phyloP scores from a whole-genome alignment of 2,329 filamentous ascomycete genomes.

The Epicoccum nigrum region DNA sequence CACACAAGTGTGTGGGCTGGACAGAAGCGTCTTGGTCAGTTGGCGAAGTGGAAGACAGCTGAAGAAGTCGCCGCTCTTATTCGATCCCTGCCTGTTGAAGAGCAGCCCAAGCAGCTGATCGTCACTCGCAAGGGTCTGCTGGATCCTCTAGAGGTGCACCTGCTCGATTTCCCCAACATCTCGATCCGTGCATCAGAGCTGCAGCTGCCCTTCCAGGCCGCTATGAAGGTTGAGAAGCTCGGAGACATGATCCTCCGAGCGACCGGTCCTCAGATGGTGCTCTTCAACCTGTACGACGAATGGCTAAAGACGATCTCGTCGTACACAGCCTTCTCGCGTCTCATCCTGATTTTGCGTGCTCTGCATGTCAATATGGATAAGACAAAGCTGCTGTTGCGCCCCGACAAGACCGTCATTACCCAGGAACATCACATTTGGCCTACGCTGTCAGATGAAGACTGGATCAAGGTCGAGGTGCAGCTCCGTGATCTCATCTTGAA shows the following conservation, averaged over 20 bases:
- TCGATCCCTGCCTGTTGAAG: constrained; percentile 91
- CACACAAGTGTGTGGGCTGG: constrained; percentile 99
- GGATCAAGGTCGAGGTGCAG: constrained; percentile 99
- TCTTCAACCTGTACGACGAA: constrained; percentile 98
- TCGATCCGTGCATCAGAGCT: constrained; percentile 97
- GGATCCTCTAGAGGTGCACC: constrained; percentile 94
- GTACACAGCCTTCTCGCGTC: constrained; percentile 95
- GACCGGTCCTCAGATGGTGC: constrained; percentile 99
- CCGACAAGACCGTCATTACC: constrained; percentile 97
- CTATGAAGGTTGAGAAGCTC: constrained; percentile 99
- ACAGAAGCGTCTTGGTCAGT: constrained; percentile 96
- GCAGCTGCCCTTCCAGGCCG: constrained; percentile 97
- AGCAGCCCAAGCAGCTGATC: constrained; percentile 98
- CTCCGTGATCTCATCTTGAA: constrained; percentile 94
- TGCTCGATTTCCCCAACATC: constrained; percentile 98
- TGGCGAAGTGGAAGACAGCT: constrained; percentile 99
- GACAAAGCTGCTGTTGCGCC: constrained; percentile 91
- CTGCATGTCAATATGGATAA: constrained; percentile 98
- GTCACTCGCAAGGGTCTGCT: constrained; percentile 96
- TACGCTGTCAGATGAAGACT: constrained; percentile 89
- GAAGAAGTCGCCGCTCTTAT: constrained; percentile 99
- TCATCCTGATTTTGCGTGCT: constrained; percentile 90
- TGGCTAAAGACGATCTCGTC: constrained; percentile 99
- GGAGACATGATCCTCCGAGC: constrained; percentile 98
- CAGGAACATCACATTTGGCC: constrained; percentile 99